Conservation (phyloP, 495 filamentous ascomycete species). For the Darksidea phi region DNA sequence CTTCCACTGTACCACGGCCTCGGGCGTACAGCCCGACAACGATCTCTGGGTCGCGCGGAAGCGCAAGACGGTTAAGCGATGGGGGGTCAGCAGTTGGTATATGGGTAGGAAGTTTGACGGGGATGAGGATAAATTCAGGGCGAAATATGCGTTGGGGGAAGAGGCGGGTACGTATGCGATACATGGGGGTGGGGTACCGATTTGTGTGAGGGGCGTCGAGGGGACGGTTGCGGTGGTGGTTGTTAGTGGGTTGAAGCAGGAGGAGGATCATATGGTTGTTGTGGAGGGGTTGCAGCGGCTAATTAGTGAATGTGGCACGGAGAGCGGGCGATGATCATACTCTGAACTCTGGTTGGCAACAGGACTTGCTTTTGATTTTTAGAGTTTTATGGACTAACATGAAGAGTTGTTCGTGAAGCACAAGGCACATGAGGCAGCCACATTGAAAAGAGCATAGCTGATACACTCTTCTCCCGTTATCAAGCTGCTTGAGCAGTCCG, state of each 20-base stretch:
- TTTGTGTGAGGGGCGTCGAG: constrained; percentile 66
- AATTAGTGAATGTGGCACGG: not conserved
- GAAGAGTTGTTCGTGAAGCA: no score
- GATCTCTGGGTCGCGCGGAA: constrained; percentile 53
- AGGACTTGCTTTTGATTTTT: no score
- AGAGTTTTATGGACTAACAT: no score
- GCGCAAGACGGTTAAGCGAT: constrained; percentile 65
- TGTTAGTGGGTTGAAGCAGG: constrained; percentile 72
- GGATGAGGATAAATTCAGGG: constrained; percentile 58
- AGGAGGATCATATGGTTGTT: constrained; percentile 74
- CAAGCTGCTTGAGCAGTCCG: no score
- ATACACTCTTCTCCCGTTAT: no score
- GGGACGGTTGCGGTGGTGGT: constrained; percentile 69
- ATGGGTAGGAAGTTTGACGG: constrained; percentile 59
- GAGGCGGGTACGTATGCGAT: constrained; percentile 63
- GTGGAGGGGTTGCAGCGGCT: constrained; percentile 59
- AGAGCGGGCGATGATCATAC: no score
- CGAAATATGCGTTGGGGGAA: constrained; percentile 55
- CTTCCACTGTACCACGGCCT: constrained; percentile 57
- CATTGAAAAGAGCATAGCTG: no score
- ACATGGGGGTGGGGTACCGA: constrained; percentile 70
- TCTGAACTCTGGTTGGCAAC: no score
- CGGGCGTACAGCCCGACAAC: constrained; percentile 57
- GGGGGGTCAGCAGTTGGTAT: constrained; percentile 62
- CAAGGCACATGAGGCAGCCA: no score